Base-by-base conservation (phyloP, 306 rosid genomes). In the Corylus avellana region DNA sequence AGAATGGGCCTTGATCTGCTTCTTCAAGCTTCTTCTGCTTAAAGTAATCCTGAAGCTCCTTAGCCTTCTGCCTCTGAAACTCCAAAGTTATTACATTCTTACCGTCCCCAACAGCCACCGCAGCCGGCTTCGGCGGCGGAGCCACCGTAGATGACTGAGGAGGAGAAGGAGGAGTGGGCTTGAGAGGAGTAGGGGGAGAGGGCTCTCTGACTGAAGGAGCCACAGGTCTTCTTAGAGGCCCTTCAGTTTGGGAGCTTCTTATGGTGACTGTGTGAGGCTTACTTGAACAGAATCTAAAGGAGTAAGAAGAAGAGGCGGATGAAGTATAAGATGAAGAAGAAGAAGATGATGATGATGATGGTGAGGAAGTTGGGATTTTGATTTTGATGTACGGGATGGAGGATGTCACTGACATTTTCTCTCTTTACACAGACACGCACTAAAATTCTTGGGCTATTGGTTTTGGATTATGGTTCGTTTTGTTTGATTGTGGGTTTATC, bases 1-100 rank as follows among this genome's bases (percentile, higher is more conserved):
- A 90, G 59, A 86, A 76, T 8, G 98, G 98, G 27, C 92, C 98
- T 72, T 85, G 98, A 78, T 75, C 63, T 10, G 97, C 94, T 35
- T 82, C 92, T 51, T 92, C 97, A 82, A 92, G 92, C 90, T 92
- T 92, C 97, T 91, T 92, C 92, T 85, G 81, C 87, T 89, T 92
- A 78, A 95, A 95, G 79, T 89, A 95, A 46, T 95, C 97, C 88
- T 89, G 98, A 59, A 95, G 86, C 85, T 92, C 98, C 94, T 91
- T 95, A n/a, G 97, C 98, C 92, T 88, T 95, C 77, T 80, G 90
- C 85, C 98, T 91, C 95, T 95, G 98, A 81, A 95, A 91, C 91
- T 95, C 98, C 58, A 92, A 73, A 3, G 97, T 91, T 54, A 91
- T 44, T 72, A 69, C 90, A 89, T 63, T 88, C 68, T 80, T 88